phyloP scores from a whole-genome alignment of 345 rosid genomes.

The Gossypium herbaceum region DNA sequence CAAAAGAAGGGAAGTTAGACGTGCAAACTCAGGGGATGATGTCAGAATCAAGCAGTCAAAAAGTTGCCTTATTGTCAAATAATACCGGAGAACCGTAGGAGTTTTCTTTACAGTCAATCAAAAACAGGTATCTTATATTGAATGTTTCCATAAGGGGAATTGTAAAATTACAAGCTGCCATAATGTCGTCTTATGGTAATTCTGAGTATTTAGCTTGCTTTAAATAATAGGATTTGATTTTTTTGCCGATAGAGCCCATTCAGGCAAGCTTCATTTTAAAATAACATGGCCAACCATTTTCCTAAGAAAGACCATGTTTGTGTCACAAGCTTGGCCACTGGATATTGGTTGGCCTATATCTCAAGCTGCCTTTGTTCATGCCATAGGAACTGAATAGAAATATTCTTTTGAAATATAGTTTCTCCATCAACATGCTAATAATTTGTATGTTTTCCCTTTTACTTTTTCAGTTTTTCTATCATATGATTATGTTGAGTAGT shows the following conservation, averaged over 20 bases:
- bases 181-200: not conserved
- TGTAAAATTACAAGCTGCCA: not conserved
- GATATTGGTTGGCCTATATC: not conserved
- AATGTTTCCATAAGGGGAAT: not conserved
- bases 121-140: not conserved
- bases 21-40: conserved; percentile 6
- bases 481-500: not conserved
- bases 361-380: not conserved
- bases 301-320: not conserved
- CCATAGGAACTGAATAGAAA: not conserved
- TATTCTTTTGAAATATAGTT: not conserved
- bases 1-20: conserved; percentile 33
- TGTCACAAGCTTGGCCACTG: not conserved
- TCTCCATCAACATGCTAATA: conserved; percentile 8
- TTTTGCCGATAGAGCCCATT: not conserved
- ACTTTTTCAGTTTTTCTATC: not conserved
- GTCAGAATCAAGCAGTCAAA: conserved; percentile 28
- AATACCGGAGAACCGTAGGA: conserved; percentile 26
- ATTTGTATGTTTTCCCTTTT: not conserved
- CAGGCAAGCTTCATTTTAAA: not conserved
- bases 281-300: not conserved
- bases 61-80: conserved; percentile 36
- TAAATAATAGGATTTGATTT: not conserved
- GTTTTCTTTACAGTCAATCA: not conserved
- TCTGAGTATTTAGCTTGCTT: not conserved